These are phyloP conservation scores for Aspergillus brasiliensis DNA, from an alignment of 2,329 filamentous ascomycete species.

Conservation along the genomic window DNA sequence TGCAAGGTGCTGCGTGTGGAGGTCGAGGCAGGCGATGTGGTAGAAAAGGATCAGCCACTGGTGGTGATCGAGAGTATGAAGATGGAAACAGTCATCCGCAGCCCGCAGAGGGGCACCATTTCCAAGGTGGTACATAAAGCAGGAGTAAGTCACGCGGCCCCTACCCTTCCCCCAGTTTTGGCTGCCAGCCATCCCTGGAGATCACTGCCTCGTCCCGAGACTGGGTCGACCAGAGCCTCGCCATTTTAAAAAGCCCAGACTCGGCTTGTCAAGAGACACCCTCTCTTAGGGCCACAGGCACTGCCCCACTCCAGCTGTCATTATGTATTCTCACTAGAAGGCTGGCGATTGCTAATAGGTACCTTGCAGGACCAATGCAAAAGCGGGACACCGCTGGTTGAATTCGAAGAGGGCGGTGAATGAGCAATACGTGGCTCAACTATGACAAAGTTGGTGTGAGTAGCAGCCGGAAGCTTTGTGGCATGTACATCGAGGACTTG, in stretches of 20 bases:
- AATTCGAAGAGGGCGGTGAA: constrained; percentile 58
- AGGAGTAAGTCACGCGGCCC: constrained; percentile 59
- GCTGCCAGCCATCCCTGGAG: not conserved
- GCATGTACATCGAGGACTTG: not conserved
- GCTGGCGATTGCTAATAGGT: constrained; percentile 26
- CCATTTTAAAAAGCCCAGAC: constrained; percentile 3
- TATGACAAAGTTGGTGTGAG: not conserved
- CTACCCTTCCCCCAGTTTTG: constrained; percentile 11
- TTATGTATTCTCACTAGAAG: not conserved
- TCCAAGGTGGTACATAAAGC: constrained; percentile 73
- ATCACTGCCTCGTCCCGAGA: not conserved
- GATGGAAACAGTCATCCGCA: constrained; percentile 83
- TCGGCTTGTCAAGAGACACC: not conserved
- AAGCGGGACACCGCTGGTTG: constrained; percentile 71
- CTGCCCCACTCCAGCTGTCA: constrained; percentile 9
- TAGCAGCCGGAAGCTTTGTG: not conserved
- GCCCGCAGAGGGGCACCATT: constrained; percentile 70
- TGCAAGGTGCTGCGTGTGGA: constrained; percentile 94
- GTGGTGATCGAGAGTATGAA: constrained; percentile 93
- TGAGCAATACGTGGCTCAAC: not conserved
- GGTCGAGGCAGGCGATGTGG: constrained; percentile 76
- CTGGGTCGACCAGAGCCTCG: not conserved
- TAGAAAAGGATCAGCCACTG: constrained; percentile 82
- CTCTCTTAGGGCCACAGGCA: not conserved
- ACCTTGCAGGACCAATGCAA: constrained; percentile 70